Evolutionary conservation across 2,329 filamentous ascomycete species (phyloP).

Genomic region (Myrmaecium sp.): DNA sequence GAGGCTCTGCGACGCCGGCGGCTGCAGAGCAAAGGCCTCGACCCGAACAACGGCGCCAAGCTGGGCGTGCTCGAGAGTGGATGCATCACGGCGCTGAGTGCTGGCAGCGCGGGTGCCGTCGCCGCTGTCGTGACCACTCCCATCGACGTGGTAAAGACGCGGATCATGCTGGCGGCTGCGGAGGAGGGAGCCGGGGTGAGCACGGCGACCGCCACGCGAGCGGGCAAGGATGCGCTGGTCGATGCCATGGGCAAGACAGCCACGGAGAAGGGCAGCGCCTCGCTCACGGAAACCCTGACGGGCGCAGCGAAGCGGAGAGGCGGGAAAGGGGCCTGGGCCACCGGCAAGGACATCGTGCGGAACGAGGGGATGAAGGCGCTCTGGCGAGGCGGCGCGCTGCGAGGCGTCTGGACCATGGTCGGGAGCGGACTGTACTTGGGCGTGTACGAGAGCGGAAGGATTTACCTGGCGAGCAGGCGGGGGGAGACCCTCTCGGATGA

Average conservation of each 20-base stretch:
- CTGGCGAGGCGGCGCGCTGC: slow-evolving; percentile 58
- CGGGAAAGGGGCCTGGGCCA: slow-evolving; percentile 31
- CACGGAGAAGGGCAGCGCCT: slow-evolving; percentile 1
- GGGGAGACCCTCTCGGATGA: slow-evolving; percentile 23
- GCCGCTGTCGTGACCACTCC: slow-evolving; percentile 75
- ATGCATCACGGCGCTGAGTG: slow-evolving; percentile 53
- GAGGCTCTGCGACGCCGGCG: slow-evolving; percentile 31
- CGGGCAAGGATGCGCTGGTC: slow-evolving; percentile 2
- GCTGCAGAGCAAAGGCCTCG: slow-evolving; percentile 17
- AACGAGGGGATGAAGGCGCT: slow-evolving; percentile 56
- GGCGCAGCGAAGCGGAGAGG: slow-evolving; percentile 14
- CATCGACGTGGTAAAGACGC: slow-evolving; percentile 76
- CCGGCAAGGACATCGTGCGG: slow-evolving; percentile 47
- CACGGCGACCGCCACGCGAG: slow-evolving; percentile 9
- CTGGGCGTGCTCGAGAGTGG: slow-evolving; percentile 45
- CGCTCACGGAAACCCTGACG: slow-evolving; percentile 14
- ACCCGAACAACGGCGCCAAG: too few relatives aligned
- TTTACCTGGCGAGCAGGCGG: slow-evolving; percentile 27
- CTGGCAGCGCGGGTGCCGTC: slow-evolving; percentile 55
- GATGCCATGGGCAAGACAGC: slow-evolving; percentile 2
- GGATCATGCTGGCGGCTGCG: slow-evolving; percentile 56
- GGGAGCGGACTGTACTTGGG: slow-evolving; percentile 74
- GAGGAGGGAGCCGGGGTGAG: slow-evolving; percentile 7
- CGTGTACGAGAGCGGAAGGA: slow-evolving; percentile 65
- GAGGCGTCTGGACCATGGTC: slow-evolving; percentile 65